Base-by-base conservation (phyloP, 306 rosid species). In the Canavalia ensiformis region DNA sequence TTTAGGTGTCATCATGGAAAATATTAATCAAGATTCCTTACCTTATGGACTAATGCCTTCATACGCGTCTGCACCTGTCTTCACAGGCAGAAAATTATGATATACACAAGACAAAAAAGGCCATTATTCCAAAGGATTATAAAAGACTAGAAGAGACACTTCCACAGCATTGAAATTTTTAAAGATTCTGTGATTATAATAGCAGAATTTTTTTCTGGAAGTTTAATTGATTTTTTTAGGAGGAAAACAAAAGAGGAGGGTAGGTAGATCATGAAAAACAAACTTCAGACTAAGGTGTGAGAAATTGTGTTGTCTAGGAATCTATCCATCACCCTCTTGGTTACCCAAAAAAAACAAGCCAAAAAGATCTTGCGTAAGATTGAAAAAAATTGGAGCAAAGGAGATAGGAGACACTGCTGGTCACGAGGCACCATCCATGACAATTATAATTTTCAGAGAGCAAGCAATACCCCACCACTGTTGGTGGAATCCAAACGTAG, bases 401-500 rank as follows among this genome's bases (percentile, higher is more conserved):
- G 52, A 39, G 56, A 41, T n/a, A 54, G 45, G 74, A 69, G 56
- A 52, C 82, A 60, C 47, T 39, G 73, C 47, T 45, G 41, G 77
- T 75, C 52, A 75, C 33, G 39, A 29, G 78, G 50, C 62, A 70
- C 59, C 80, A 75, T 44, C 66, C 2, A 31, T 81, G 73, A 55
- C 35, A 45, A 8, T 72, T 46, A 74, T 35, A 67, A 79, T 25
- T 59, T 69, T 56, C 57, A 64, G 57, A 71, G 76, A 9, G 25
- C 18, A 78, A 57, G 78, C 50, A 79, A 69, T 62, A 8, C 76
- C 91, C 84, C 74, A 50, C 84, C 71, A 79, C 33, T 50, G 85
- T 54, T 56, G 84, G 85, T 28, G 83, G 81, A 47, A 78, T 63
- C 79, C 60, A 73, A 77, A 49, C 37, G 52, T 8, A 64, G 68